phyloP scores from a whole-genome alignment of 2,329 filamentous ascomycete species.

The Aspergillus luchuensis region DNA sequence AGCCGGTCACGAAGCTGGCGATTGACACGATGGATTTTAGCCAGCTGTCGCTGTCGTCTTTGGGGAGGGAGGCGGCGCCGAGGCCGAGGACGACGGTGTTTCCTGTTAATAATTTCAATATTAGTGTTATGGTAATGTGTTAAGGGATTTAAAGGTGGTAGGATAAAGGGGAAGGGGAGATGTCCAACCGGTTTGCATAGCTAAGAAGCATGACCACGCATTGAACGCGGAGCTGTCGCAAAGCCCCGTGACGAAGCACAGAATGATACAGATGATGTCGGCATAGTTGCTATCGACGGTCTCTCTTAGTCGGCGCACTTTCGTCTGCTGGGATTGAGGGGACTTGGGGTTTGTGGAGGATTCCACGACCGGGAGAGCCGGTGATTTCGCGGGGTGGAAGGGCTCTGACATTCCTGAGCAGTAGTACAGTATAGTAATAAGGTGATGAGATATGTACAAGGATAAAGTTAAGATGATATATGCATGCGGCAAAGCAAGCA shows the following conservation, averaged over 20 bases:
- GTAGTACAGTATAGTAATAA: neutral
- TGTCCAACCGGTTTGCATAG: constrained; percentile 50
- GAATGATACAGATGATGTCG: constrained; percentile 43
- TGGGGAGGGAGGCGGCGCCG: constrained; percentile 44
- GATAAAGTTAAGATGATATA: neutral
- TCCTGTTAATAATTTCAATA: constrained; percentile 28
- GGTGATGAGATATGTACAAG: neutral
- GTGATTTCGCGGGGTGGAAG: neutral
- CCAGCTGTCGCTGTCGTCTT: constrained; percentile 45
- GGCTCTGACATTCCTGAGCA: neutral
- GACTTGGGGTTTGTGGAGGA: neutral
- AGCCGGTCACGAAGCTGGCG: constrained; percentile 44
- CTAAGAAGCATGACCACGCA: constrained; percentile 51
- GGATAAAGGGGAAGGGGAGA: neutral
- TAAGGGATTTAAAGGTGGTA: neutral
- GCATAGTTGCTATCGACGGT: constrained; percentile 35
- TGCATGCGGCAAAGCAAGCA: neutral
- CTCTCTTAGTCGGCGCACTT: neutral
- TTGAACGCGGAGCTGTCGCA: constrained; percentile 51
- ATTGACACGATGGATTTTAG: constrained; percentile 49
- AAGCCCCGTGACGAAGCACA: constrained; percentile 45
- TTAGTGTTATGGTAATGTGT: neutral
- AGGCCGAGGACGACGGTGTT: constrained; percentile 52
- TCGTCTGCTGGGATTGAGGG: constrained; percentile 1
- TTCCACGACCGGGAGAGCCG: constrained; percentile 7